Percentiles rank a stretch among this genome's conserved stretches.
Evolutionary conservation across 345 rosid species (phyloP).

Genomic region (Stellera chamaejasme): DNA sequence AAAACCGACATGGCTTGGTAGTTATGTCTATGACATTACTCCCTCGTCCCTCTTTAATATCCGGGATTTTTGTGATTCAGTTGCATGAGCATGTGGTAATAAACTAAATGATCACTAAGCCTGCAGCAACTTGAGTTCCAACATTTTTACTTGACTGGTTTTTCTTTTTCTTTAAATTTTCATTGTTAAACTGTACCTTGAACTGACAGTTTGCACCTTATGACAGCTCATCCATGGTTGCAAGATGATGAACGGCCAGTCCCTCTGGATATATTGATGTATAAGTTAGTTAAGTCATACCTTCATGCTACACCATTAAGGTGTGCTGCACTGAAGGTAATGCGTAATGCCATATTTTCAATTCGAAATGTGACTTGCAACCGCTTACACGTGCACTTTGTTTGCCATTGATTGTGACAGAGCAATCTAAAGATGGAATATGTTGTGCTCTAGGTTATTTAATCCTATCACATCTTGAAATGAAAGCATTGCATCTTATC

Average conservation of each 20-base stretch:
- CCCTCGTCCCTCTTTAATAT: too few relatives aligned
- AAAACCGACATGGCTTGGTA: too few relatives aligned
- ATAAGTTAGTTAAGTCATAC: slow-evolving; percentile 62
- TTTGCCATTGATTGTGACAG: neutral
- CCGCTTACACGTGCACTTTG: neutral
- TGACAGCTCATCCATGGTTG: slow-evolving; percentile 77
- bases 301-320: slow-evolving; percentile 65
- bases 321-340: slow-evolving; percentile 72
- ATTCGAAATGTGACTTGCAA: neutral
- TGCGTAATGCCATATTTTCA: neutral
- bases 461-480: neutral
- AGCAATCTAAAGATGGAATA: neutral
- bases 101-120: too few relatives aligned
- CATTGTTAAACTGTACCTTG: too few relatives aligned
- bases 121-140: too few relatives aligned
- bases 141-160: too few relatives aligned
- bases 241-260: slow-evolving; percentile 35
- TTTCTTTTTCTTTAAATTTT: too few relatives aligned
- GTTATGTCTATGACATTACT: too few relatives aligned
- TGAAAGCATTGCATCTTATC: too few relatives aligned
- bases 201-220: neutral
- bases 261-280: slow-evolving; percentile 62
- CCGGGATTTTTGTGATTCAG: too few relatives aligned
- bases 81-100: too few relatives aligned
- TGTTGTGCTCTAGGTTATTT: neutral